Base-by-base conservation (phyloP, 2,329 filamentous ascomycete genomes). In the Verticillium tricorpus region DNA sequence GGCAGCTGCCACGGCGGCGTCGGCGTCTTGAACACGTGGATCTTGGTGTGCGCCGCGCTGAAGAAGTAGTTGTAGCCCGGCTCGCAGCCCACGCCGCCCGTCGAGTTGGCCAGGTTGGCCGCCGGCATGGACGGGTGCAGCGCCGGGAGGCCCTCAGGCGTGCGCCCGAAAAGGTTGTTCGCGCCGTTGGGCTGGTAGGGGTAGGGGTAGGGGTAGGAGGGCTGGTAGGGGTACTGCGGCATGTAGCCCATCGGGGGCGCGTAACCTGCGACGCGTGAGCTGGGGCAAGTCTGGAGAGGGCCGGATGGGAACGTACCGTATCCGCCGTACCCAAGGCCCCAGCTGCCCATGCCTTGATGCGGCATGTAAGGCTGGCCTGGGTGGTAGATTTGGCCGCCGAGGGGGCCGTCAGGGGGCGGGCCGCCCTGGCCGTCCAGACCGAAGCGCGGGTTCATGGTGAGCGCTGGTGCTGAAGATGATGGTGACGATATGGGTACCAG, bases 11-110 rank as follows among this genome's bases (percentile, higher is more conserved):
- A 88, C 0, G 86, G 86, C 0, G 82, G 76, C 0, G 70, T 76
- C 17, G 72, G 67, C 9, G 79, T 78, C 65, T 80, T 81, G 71
- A 89, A 79, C 2, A 89, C 76, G 66, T 88, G 84, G 7, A 88
- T 75, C 65, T 85, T 87, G 34, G 83, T 85, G 70, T 88, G 83
- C 64, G 83, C 78, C 0, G 74, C 67, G 0, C 84, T 80, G 72
- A 87, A 88, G 68, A 87, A 81, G 72, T 87, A 86, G 73, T 86
- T 85, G 75, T 87, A 89, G 2, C 85, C 86, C 0, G 83, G 84
- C 67, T 88, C 85, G 63, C 82, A 82, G 50, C 85, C 84, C 1
- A 81, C 77, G 25, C 84, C 84, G 55, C 85, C 83, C 0, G 82
- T 83, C 0, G 80, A 78, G 72, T 88, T 86, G 56, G 77, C 78